These are phyloP conservation scores for Beauveria sp. DNA, from an alignment of 2,329 filamentous ascomycete genomes.

Conservation along the genomic window DNA sequence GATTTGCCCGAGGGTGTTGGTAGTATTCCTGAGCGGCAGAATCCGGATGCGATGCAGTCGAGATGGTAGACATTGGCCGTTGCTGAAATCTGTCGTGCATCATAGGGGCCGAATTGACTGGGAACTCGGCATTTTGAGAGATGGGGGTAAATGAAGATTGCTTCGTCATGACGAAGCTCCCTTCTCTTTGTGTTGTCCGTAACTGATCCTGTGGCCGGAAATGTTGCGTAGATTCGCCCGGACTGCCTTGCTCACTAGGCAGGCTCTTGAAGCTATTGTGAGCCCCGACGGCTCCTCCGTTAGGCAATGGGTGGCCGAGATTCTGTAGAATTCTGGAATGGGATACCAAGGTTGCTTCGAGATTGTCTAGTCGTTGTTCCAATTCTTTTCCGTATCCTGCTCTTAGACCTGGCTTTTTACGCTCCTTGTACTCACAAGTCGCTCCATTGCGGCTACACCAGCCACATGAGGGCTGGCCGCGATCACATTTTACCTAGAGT, in stretches of 20 bases:
- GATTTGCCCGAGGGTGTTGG: constrained; percentile 14
- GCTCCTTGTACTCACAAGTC: constrained; percentile 59
- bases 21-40: constrained; percentile 44
- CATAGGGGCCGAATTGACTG: constrained; percentile 37
- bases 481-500: constrained; percentile 64
- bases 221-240: constrained; percentile 38
- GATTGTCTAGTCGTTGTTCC: constrained; percentile 62
- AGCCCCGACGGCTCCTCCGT: constrained; percentile 14
- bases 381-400: constrained; percentile 66
- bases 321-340: constrained; percentile 61
- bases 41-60: constrained; percentile 31
- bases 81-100: constrained; percentile 45
- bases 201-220: constrained; percentile 43
- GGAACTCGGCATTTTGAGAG: constrained; percentile 43
- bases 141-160: constrained; percentile 40
- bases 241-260: constrained; percentile 49
- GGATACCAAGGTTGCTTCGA: constrained; percentile 57
- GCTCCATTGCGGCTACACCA: constrained; percentile 60
- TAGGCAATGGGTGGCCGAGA: constrained; percentile 35
- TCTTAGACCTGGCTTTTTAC: constrained; percentile 58
- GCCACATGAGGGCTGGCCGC: constrained; percentile 63
- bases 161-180: constrained; percentile 54
- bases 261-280: constrained; percentile 38
- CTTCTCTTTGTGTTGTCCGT: constrained; percentile 49
- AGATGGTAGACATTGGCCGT: constrained; percentile 33